phyloP scores from a whole-genome alignment of 2,329 filamentous ascomycete species.

The Xylaria sp. region DNA sequence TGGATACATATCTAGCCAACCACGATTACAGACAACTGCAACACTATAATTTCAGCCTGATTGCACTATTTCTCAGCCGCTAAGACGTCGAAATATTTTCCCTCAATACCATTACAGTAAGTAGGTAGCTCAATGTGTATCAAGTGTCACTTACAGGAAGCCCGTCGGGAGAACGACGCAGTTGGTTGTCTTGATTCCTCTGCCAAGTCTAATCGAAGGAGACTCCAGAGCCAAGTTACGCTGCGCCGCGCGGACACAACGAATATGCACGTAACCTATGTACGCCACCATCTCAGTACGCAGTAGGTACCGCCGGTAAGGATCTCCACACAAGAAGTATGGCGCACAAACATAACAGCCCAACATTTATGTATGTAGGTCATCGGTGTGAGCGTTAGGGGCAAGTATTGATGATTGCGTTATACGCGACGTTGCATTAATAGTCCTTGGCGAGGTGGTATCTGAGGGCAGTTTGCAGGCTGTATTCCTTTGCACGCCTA shows the following conservation, averaged over 20 bases:
- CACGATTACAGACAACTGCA: conserved; percentile 16
- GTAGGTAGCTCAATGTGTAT: not conserved
- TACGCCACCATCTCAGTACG: not conserved
- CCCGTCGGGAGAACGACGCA: not conserved
- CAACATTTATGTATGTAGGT: not conserved
- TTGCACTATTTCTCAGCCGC: not conserved
- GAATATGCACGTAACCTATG: conserved; percentile 3
- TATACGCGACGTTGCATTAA: conserved; percentile 9
- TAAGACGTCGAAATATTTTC: not conserved
- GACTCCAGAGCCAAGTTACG: not conserved
- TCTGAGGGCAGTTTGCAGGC: not conserved
- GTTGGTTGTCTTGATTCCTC: not conserved
- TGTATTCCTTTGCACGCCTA: not conserved
- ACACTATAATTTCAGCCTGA: conserved; percentile 34
- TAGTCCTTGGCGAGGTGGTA: not conserved
- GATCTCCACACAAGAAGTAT: not conserved
- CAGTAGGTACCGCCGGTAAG: not conserved
- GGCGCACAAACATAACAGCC: conserved; percentile 2
- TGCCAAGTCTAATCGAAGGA: conserved; percentile 3
- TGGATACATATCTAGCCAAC: conserved; percentile 6
- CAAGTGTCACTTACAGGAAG: not conserved
- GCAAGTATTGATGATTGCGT: conserved; percentile 5
- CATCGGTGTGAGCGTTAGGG: conserved; percentile 7
- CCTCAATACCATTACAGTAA: not conserved
- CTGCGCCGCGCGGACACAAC: not conserved